Percentiles rank a stretch among this genome's conserved stretches.
These are phyloP conservation scores for Nicotiana tabacum DNA, from an alignment of 257 asterid genomes.

Conservation along the genomic window DNA sequence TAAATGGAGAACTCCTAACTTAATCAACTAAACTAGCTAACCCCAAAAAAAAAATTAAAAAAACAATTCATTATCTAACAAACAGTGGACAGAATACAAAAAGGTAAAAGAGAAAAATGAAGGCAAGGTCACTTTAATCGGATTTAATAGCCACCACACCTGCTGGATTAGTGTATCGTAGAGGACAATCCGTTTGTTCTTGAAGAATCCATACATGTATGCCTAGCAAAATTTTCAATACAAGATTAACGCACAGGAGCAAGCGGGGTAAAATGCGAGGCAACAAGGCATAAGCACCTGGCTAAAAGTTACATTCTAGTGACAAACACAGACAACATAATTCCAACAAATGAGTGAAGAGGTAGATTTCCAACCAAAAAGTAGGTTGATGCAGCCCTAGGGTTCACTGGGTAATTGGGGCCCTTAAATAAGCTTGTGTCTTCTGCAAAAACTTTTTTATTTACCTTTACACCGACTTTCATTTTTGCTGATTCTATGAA, in stretches of 20 bases:
- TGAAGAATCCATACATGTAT: constrained; percentile 92
- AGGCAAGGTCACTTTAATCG: neutral
- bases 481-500: no score
- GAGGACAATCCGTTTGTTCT: constrained; percentile 86
- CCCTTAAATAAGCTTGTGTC: no score
- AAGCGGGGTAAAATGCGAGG: neutral
- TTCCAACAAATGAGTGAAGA: neutral
- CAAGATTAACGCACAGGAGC: neutral
- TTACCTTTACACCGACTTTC: no score
- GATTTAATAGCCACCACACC: constrained; percentile 36
- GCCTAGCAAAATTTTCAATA: constrained; percentile 47
- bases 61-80: neutral
- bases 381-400: no score
- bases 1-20: neutral
- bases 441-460: no score
- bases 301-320: neutral
- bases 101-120: neutral
- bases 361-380: neutral
- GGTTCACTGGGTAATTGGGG: no score
- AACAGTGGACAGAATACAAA: neutral
- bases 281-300: neutral
- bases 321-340: neutral
- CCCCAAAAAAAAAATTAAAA: neutral
- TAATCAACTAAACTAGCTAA: neutral
- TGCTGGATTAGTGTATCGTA: constrained; percentile 92